Evolutionary conservation across 305 asterid species (phyloP), one percentile per base, ranked within the genome.

Genomic region (Fraxinus baroniana): DNA sequence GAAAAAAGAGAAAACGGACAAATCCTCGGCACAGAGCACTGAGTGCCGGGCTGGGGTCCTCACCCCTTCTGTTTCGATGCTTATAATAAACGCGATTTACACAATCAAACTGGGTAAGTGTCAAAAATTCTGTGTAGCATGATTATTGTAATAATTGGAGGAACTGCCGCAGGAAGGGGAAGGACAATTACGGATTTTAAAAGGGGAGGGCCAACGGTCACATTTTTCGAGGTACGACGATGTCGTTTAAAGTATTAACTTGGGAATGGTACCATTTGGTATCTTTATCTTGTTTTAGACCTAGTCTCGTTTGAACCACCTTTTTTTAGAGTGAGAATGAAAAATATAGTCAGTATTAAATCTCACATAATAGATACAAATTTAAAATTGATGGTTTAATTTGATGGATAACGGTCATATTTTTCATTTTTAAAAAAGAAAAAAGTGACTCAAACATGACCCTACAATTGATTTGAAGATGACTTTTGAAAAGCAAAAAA

Each of bases 1-100:
- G 84, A 82, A 85, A 87, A 87, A 80, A 28, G 74, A 80, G 90
- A 88, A 0, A 87, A 87, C 83, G 79, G 88, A 85, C 91, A 90
- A 88, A 73, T 70, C 77, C 13, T 70, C 1, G 66, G 86, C 88
- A 86, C 87, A 79, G 85, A 82, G 22, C 84, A 70, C 20, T 24
- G 74, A 80, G 76, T 78, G 41, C 62, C 9, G 39, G 7, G 37
- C 37, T 68, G 37, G 8, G 37, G 22, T 30, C 7, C 33, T 66
- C 33, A 10, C 35, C 73, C 12, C 46, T 39, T 39, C 46, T 24
- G 68, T 64, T 9, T 20, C 35, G 33, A 20, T 9, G 72, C 72
- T 49, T n/a, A 55, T 22, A 41, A 9, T 41, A 9, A 9, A 41
- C 49, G 49, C 49, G 49, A 41, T 41, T 39, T 10, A 41, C 49